phyloP scores from a whole-genome alignment of 192 early-diverging fungal species.

The Umbelopsis sp. region DNA sequence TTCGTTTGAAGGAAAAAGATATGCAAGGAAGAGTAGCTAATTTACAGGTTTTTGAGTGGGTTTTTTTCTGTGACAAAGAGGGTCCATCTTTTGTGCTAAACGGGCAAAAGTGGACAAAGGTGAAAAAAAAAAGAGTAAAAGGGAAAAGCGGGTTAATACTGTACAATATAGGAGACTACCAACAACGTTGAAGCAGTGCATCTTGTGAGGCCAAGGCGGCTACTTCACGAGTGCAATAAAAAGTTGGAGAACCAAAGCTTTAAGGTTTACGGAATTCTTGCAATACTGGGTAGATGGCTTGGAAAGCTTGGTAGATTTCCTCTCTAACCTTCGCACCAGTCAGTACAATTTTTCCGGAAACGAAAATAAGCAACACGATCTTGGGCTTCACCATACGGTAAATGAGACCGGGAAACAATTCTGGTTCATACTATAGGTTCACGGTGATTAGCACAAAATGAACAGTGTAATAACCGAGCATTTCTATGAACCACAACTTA shows the following conservation, averaged over 20 bases:
- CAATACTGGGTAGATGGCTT: conserved; percentile 97
- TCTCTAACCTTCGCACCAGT: conserved; percentile 99
- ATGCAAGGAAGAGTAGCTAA: conserved; percentile 6
- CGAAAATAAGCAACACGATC: conserved; percentile 98
- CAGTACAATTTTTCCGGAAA: conserved; percentile 98
- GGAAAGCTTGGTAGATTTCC: conserved; percentile 98
- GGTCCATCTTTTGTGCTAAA: not conserved
- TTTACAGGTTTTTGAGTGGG: conserved; percentile 10
- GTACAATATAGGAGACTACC: conserved; percentile 15
- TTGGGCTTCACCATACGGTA: conserved; percentile 99
- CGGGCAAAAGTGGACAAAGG: not conserved
- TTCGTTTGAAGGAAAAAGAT: conserved; percentile 10
- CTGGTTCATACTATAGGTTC: conserved; percentile 87
- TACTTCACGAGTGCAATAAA: not conserved
- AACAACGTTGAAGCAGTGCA: not conserved
- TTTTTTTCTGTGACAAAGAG: not conserved
- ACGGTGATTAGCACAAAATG: not conserved
- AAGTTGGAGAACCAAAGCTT: conserved; percentile 8
- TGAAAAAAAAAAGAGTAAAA: not conserved
- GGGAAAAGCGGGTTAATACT: conserved; percentile 13
- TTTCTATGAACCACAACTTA: conserved; percentile 45
- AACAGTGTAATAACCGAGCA: not conserved
- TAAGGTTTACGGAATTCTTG: conserved; percentile 81
- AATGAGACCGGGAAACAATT: conserved; percentile 98
- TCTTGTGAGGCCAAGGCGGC: not conserved